Percentiles rank a stretch among this genome's conserved stretches.
phyloP scores from a whole-genome alignment of 2,329 filamentous ascomycete genomes.

The Pseudohalonectria lignicola region DNA sequence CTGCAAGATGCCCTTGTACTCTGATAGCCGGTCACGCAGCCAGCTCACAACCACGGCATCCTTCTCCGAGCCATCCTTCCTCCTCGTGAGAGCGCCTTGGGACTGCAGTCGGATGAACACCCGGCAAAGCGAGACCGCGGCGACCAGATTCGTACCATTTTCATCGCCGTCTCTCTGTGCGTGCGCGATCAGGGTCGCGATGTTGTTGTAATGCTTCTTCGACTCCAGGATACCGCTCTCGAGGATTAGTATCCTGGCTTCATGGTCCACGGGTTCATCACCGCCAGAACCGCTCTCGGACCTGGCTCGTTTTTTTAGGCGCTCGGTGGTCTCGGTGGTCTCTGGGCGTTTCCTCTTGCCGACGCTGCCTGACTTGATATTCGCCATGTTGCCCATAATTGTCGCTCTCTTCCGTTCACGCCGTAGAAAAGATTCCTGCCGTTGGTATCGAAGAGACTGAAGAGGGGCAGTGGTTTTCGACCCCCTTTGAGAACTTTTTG shows the following conservation, averaged over 20 bases:
- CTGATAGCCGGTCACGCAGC: constrained; percentile 63
- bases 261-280: constrained; percentile 39
- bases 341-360: constrained; percentile 42
- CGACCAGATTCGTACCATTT: constrained; percentile 47
- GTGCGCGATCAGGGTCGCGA: constrained; percentile 58
- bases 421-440: too few species aligned
- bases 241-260: constrained; percentile 59
- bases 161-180: constrained; percentile 37
- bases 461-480: too few species aligned
- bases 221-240: constrained; percentile 78
- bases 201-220: constrained; percentile 86
- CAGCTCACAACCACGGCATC: constrained; percentile 66
- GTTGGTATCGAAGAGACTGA: too few species aligned
- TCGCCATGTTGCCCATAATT: too few species aligned
- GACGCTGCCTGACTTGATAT: constrained; percentile 18
- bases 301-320: constrained; percentile 39
- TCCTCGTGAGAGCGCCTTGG: constrained; percentile 57
- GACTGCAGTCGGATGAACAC: constrained; percentile 76
- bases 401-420: too few species aligned
- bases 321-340: constrained; percentile 25
- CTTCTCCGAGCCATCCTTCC: constrained; percentile 56
- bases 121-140: constrained; percentile 72
- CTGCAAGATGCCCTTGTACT: constrained; percentile 57
- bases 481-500: too few species aligned
- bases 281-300: constrained; percentile 22